Conservation (phyloP, 148 eudicot genomes). For the Cornus kousa region DNA sequence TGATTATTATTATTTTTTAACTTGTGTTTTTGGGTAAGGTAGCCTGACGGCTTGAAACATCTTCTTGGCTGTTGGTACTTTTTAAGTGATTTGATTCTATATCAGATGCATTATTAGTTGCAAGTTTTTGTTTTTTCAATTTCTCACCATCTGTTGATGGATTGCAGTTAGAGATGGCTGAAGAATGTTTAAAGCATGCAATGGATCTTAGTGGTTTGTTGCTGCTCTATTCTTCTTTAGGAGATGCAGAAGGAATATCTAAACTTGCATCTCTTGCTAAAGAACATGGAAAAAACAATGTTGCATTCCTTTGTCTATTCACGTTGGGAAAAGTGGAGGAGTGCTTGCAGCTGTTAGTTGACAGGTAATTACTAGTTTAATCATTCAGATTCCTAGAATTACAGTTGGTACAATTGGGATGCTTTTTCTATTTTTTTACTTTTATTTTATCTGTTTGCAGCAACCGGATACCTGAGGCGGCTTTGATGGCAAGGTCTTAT, state of each 20-base stretch:
- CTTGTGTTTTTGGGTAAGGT: background rate
- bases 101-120: background rate
- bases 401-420: background rate
- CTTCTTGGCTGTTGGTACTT: background rate
- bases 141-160: background rate
- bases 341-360: constrained; percentile 83
- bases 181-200: constrained; percentile 76
- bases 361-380: constrained; percentile 41
- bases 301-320: constrained; percentile 81
- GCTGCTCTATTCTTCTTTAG: constrained; percentile 87
- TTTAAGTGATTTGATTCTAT: background rate
- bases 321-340: constrained; percentile 84
- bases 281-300: constrained; percentile 87
- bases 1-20: background rate
- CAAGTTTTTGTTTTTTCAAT: background rate
- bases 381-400: background rate
- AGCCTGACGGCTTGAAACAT: background rate
- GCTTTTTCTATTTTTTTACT: background rate
- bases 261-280: constrained; percentile 69
- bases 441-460: constrained; percentile 33
- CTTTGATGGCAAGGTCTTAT: constrained; percentile 89
- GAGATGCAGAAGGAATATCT: constrained; percentile 82
- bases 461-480: constrained; percentile 94
- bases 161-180: constrained; percentile 86
- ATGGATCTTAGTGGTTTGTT: constrained; percentile 87